Percentiles rank a stretch among this genome's conserved stretches.
These are phyloP conservation scores for Immersiporthe knoxdaviesiana DNA, from an alignment of 2,329 filamentous ascomycete species.

Conservation along the genomic window DNA sequence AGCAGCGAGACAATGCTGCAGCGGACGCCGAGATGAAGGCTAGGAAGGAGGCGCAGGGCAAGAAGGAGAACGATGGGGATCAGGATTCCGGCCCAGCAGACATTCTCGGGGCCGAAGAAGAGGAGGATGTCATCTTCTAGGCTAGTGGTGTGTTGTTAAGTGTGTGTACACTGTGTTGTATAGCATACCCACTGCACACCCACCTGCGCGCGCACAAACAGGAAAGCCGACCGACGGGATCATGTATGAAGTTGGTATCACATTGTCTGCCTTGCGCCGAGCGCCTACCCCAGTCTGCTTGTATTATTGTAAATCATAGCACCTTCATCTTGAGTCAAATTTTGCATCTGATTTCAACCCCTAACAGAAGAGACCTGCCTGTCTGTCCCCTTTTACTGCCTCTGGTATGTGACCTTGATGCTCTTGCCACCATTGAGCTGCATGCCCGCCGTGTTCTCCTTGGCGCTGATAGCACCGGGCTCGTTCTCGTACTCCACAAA, in stretches of 20 bases:
- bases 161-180: not conserved
- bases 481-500: slow-evolving; percentile 97
- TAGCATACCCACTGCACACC: too few species aligned
- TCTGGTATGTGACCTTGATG: slow-evolving; percentile 96
- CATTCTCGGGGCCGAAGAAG: slow-evolving; percentile 74
- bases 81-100: slow-evolving; percentile 58
- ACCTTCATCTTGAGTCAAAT: not conserved
- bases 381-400: slow-evolving; percentile 65
- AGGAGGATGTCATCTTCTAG: slow-evolving; percentile 86
- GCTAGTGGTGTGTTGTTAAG: not conserved
- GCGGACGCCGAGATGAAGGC: slow-evolving; percentile 76
- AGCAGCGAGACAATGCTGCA: slow-evolving; percentile 74
- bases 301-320: slow-evolving; percentile 19
- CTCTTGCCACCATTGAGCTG: slow-evolving; percentile 74
- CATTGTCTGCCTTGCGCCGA: slow-evolving; percentile 17
- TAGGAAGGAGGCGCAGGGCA: slow-evolving; percentile 60
- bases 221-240: slow-evolving; percentile 21
- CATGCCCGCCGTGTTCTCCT: slow-evolving; percentile 90
- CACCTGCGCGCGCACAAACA: slow-evolving; percentile 6
- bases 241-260: slow-evolving; percentile 33
- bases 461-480: slow-evolving; percentile 85
- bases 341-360: not conserved
- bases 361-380: too few species aligned
- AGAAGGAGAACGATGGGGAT: slow-evolving; percentile 44
- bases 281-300: slow-evolving; percentile 21